A percentile compares a stretch with the other conserved stretches of the same genome.
These are phyloP conservation scores for Alternaria sp. DNA, from an alignment of 2,329 filamentous ascomycete species.

Conservation along the genomic window DNA sequence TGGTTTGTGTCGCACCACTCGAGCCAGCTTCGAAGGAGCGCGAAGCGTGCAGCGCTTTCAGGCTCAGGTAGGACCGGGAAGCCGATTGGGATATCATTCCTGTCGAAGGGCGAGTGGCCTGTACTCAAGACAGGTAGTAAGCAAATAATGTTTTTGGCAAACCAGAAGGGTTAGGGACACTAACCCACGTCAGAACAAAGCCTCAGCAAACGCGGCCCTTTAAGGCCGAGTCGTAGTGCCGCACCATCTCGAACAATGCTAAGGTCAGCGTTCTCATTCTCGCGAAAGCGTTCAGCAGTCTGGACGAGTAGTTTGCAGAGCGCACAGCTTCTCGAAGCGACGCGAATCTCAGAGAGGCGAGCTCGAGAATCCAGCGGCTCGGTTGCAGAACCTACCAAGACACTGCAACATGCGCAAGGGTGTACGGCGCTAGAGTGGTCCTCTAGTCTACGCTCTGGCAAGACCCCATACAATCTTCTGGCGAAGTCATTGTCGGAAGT, in stretches of 20 bases:
- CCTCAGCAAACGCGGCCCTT: background rate
- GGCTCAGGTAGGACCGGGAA: too few relatives aligned
- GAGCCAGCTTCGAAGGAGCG: too few relatives aligned
- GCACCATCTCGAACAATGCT: slow-evolving; percentile 12
- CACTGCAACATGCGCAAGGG: slow-evolving; percentile 14
- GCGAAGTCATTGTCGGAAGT: slow-evolving; percentile 21
- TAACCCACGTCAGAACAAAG: slow-evolving; percentile 4
- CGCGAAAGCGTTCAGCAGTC: slow-evolving; percentile 7
- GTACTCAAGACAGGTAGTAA: slow-evolving; percentile 13
- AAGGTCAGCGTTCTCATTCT: slow-evolving; percentile 6
- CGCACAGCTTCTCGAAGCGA: slow-evolving; percentile 17
- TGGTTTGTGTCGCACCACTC: too few relatives aligned
- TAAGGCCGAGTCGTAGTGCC: background rate
- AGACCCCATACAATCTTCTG: slow-evolving; percentile 6
- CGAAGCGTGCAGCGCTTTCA: too few relatives aligned
- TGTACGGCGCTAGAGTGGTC: slow-evolving; percentile 5
- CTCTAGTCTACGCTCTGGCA: slow-evolving; percentile 7
- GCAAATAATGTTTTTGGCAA: slow-evolving; percentile 7
- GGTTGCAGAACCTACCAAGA: slow-evolving; percentile 8
- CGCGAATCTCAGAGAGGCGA: slow-evolving; percentile 15
- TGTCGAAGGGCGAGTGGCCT: slow-evolving; percentile 6
- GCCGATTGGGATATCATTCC: slow-evolving; percentile 11
- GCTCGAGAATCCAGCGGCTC: too few relatives aligned
- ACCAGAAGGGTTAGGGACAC: slow-evolving; percentile 5
- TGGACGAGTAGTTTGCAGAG: slow-evolving; percentile 9